phyloP scores from a whole-genome alignment of 306 rosid genomes.

The Cucurbita pepo region DNA sequence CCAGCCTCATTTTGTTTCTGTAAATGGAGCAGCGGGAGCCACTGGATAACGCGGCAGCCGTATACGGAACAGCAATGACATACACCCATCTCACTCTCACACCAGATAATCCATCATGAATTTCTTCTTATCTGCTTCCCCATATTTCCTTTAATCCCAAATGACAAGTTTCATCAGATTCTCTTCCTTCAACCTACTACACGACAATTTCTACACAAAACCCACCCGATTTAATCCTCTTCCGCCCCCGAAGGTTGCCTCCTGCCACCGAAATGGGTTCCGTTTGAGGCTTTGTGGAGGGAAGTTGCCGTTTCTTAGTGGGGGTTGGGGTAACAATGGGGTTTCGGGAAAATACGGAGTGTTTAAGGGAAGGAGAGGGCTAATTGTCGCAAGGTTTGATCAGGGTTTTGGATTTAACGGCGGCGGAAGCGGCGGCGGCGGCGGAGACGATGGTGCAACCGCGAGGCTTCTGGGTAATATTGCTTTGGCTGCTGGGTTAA shows the following conservation, averaged over 20 bases:
- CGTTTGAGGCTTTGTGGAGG: conserved; percentile 23
- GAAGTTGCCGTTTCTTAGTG: conserved; percentile 16
- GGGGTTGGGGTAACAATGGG: conserved; percentile 15
- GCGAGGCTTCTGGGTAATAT: conserved; percentile 63
- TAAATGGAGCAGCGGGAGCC: neutral
- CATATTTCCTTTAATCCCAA: neutral
- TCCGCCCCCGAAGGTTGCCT: conserved; percentile 17
- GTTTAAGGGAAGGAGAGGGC: conserved; percentile 30
- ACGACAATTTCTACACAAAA: conserved; percentile 15
- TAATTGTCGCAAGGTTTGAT: conserved; percentile 49
- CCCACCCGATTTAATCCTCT: conserved; percentile 24
- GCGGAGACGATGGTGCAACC: conserved; percentile 51
- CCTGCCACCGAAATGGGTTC: conserved; percentile 20
- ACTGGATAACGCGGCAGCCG: neutral
- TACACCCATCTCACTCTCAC: neutral
- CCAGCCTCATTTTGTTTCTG: neutral
- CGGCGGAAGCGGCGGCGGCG: conserved; percentile 52
- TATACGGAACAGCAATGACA: neutral
- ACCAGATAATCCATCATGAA: neutral
- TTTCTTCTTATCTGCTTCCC: neutral
- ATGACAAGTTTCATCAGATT: conserved; percentile 15
- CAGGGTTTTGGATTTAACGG: conserved; percentile 69
- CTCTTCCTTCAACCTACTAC: conserved; percentile 23
- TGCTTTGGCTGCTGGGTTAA: conserved; percentile 77
- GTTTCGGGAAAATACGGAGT: conserved; percentile 22